Evolutionary conservation across 441 rosid genomes (phyloP).

Genomic region (Syzygium syzygioides): DNA sequence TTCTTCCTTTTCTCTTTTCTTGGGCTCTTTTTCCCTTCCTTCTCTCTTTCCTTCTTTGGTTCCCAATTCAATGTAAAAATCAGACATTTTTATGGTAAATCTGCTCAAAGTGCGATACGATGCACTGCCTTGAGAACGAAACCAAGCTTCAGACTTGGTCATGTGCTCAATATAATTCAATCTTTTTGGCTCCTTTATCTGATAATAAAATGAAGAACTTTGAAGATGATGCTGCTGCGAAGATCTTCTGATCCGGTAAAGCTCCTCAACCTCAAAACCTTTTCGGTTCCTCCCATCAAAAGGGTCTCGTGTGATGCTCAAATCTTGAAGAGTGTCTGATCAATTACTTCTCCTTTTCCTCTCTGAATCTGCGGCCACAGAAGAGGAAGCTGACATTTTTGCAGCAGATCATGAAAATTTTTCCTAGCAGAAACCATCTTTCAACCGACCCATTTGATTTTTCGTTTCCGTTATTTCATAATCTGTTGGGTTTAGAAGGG

Average conservation of each 20-base stretch:
- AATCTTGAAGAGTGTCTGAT: background rate
- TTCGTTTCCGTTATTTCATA: background rate
- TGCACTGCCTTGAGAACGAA: background rate
- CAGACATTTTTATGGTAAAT: background rate
- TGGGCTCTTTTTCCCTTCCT: background rate
- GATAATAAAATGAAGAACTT: background rate
- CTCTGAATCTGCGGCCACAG: background rate
- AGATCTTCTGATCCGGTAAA: background rate
- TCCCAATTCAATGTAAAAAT: background rate
- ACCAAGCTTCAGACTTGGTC: background rate
- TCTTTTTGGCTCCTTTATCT: background rate
- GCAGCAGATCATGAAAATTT: background rate
- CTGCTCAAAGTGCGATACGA: background rate
- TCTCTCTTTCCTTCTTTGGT: constrained; percentile 3
- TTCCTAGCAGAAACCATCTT: background rate
- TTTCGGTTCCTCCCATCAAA: background rate
- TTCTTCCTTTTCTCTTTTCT: background rate
- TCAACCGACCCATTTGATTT: background rate
- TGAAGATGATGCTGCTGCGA: background rate
- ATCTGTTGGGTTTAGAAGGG: background rate
- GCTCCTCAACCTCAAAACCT: background rate
- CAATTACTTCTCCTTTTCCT: background rate
- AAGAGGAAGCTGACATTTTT: background rate
- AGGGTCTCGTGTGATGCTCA: background rate
- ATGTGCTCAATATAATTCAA: background rate